These are phyloP conservation scores for Dactylellina leptospora DNA, from an alignment of 2,329 filamentous ascomycete genomes.

Conservation along the genomic window DNA sequence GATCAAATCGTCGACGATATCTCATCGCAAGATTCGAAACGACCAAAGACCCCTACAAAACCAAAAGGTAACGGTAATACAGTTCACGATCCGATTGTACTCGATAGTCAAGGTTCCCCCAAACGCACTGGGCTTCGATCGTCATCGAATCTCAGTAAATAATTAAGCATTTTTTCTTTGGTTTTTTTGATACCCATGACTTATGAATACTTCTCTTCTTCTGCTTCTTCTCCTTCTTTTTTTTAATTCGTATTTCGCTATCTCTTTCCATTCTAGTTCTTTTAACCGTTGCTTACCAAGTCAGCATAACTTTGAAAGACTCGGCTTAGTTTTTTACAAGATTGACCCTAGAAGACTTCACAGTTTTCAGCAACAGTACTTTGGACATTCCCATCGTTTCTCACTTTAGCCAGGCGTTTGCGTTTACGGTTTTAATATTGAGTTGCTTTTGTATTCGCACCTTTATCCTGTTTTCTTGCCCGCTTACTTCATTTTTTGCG, in stretches of 20 bases:
- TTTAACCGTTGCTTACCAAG: neutral
- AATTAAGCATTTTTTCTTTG: neutral
- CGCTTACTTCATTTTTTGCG: too few species aligned
- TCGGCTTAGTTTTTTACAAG: too few species aligned
- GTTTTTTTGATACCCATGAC: neutral
- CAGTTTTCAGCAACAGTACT: too few species aligned
- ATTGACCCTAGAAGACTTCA: too few species aligned
- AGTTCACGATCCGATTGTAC: slow-evolving; percentile 30
- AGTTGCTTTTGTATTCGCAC: too few species aligned
- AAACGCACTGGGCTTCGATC: slow-evolving; percentile 18
- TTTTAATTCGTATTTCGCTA: neutral
- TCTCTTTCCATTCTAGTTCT: neutral
- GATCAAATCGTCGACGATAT: slow-evolving; percentile 32
- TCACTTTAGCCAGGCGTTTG: too few species aligned
- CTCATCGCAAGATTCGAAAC: slow-evolving; percentile 25
- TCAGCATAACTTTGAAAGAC: too few species aligned
- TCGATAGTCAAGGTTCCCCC: slow-evolving; percentile 43
- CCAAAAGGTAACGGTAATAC: slow-evolving; percentile 13
- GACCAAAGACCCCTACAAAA: slow-evolving; percentile 3
- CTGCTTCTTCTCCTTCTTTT: neutral
- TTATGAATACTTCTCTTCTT: neutral
- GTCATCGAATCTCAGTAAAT: slow-evolving; percentile 5
- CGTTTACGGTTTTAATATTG: too few species aligned
- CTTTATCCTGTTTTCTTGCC: too few species aligned
- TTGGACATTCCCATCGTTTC: too few species aligned